Base-by-base conservation (phyloP, 148 eudicot genomes). In the Beta vulgaris region DNA sequence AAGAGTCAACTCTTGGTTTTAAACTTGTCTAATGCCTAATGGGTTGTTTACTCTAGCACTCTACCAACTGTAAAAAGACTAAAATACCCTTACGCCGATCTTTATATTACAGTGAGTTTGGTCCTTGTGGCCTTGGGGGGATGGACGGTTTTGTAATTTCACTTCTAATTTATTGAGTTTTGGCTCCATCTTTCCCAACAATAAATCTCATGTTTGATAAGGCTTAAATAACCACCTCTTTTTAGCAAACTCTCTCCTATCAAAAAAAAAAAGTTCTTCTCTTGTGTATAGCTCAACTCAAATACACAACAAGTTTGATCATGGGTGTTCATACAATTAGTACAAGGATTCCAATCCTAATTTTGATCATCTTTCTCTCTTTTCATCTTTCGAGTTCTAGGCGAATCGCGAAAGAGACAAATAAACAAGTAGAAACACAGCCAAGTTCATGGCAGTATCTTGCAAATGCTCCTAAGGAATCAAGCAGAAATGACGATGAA, bases 281-380 rank as follows among this genome's bases (percentile, higher is more conserved):
- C 46, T 71, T 69, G 14, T 18, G n/a, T 69, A 19, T 3, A 48
- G 28, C 42, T 40, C 36, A 39, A 28, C 29, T 54, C 54, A 16
- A 43, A 69, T 25, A n/a, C 65, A 32, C 57, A 60, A 31, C 61
- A 77, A 77, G 19, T 70, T 34, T n/a, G n/a, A n/a, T 68, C 69
- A 90, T 85, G 87, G 79, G 59, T 43, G 62, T 78, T 53, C 85
- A 79, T 64, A 77, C 69, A 55, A n/a, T n/a, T n/a, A 75, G 51
- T 19, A n/a, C 40, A 44, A 53, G 67, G 31, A 39, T 77, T 13
- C 70, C 83, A 39, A 36, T 82, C 73, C 70, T 88, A 63, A 32
- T 85, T 49, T 46, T 86, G 71, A 51, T 85, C 46, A 40, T 86
- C 71, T 18, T 80, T 55, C 16, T 82, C 46, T 62, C 76, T n/a